phyloP scores from a whole-genome alignment of 2,329 filamentous ascomycete genomes.

The Sporothrix globosa region DNA sequence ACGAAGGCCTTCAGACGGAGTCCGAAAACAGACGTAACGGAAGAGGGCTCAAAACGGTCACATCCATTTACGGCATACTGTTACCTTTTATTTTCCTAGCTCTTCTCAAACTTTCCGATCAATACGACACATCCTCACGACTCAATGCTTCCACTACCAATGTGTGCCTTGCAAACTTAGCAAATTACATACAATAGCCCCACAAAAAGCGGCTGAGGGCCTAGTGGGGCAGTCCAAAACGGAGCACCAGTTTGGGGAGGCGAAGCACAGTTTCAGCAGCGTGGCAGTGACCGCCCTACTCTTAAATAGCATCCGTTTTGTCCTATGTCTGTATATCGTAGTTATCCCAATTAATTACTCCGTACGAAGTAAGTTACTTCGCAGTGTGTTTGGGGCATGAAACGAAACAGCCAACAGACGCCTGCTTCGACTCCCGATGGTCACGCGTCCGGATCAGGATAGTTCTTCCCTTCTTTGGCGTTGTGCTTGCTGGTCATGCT shows the following conservation, averaged over 20 bases:
- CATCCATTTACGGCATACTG: background rate
- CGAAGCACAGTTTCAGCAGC: slow-evolving; percentile 18
- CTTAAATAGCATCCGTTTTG: slow-evolving; percentile 16
- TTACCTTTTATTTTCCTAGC: background rate
- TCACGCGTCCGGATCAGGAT: slow-evolving; percentile 17
- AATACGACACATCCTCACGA: background rate
- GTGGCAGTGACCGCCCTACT: background rate
- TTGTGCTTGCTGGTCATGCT: slow-evolving; percentile 20
- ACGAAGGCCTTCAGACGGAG: background rate
- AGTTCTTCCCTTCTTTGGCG: slow-evolving; percentile 4
- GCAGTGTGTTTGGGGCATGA: background rate
- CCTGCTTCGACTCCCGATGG: background rate
- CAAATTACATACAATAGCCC: slow-evolving; percentile 15
- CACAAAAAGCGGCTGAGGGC: slow-evolving; percentile 33
- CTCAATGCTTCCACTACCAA: background rate
- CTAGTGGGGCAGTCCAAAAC: slow-evolving; percentile 27
- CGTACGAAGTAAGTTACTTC: too few relatives aligned
- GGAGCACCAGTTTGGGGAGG: slow-evolving; percentile 25
- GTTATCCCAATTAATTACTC: too few relatives aligned
- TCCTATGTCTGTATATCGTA: background rate
- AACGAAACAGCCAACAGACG: slow-evolving; percentile 1
- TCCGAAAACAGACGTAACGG: background rate
- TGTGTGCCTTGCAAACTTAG: slow-evolving; percentile 28
- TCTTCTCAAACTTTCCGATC: background rate
- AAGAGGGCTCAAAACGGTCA: background rate